Percentiles rank a stretch among this genome's conserved stretches.
Conservation (phyloP, 768 basidiomycete species). For the Amylocystis lapponica region DNA sequence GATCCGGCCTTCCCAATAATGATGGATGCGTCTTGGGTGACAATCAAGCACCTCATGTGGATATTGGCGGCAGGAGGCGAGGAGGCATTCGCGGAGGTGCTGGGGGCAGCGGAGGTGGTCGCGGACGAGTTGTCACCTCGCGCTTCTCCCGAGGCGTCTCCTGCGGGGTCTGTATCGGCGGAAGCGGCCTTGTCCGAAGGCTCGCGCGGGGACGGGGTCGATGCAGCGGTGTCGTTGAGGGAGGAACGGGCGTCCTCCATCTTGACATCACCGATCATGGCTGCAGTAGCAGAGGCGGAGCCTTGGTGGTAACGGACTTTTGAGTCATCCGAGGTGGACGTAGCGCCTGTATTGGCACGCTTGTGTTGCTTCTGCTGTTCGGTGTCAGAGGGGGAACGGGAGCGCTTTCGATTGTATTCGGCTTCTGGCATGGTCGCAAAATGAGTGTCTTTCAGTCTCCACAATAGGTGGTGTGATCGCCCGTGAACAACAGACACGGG, state of each 20-base stretch:
- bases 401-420: slow-evolving; percentile 80
- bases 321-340: slow-evolving; percentile 58
- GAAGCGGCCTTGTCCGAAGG: slow-evolving; percentile 27
- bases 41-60: slow-evolving; percentile 96
- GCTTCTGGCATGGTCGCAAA: slow-evolving; percentile 71
- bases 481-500: slow-evolving; percentile 21
- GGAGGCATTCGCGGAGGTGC: slow-evolving; percentile 39
- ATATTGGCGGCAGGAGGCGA: slow-evolving; percentile 76
- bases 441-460: slow-evolving; percentile 24
- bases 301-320: slow-evolving; percentile 32
- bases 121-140: slow-evolving; percentile 35
- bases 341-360: slow-evolving; percentile 76
- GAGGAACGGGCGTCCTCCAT: slow-evolving; percentile 48
- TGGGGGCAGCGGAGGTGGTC: slow-evolving; percentile 46
- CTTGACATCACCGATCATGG: slow-evolving; percentile 48
- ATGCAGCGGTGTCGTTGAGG: slow-evolving; percentile 42
- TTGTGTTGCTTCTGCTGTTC: slow-evolving; percentile 78
- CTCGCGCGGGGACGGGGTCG: slow-evolving; percentile 50
- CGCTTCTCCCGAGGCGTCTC: slow-evolving; percentile 30
- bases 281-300: slow-evolving; percentile 34
- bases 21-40: slow-evolving; percentile 98
- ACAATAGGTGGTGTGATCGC: slow-evolving; percentile 20
- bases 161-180: slow-evolving; percentile 32
- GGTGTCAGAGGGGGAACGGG: slow-evolving; percentile 78
- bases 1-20: slow-evolving; percentile 96